Evolutionary conservation across 2,329 filamentous ascomycete species (phyloP).

Genomic region (Penicillium fuscoglaucum): DNA sequence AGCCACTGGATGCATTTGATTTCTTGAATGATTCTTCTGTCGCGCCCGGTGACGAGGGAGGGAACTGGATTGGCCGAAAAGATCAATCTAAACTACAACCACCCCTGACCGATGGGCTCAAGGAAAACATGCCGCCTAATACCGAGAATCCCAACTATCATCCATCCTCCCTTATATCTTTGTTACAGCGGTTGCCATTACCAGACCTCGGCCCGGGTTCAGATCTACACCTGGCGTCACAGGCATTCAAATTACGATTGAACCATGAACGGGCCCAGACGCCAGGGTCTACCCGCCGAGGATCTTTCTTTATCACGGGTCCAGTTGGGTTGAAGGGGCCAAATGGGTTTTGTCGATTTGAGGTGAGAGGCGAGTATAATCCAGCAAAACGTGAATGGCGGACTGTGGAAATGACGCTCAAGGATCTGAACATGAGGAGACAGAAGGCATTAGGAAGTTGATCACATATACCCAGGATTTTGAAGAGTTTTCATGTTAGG

Average conservation of each 20-base stretch:
- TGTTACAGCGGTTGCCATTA: conserved; percentile 36
- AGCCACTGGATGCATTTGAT: conserved; percentile 17
- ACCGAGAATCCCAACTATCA: conserved; percentile 20
- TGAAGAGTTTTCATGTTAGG: not conserved
- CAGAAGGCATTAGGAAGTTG: conserved; percentile 30
- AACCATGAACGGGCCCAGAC: conserved; percentile 25
- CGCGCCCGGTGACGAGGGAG: conserved; percentile 16
- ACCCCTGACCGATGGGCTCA: conserved; percentile 14
- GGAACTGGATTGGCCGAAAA: conserved; percentile 21
- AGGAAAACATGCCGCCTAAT: conserved; percentile 18
- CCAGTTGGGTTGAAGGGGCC: conserved; percentile 37
- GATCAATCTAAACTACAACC: conserved; percentile 21
- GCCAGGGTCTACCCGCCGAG: conserved; percentile 29
- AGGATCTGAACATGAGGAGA: conserved; percentile 31
- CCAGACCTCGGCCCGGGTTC: conserved; percentile 37
- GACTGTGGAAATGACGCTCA: conserved; percentile 33
- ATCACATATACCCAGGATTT: not conserved
- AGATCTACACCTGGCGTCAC: conserved; percentile 35
- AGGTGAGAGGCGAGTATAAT: conserved; percentile 41
- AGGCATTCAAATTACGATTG: conserved; percentile 35
- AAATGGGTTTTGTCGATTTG: conserved; percentile 37
- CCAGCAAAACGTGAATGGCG: conserved; percentile 33
- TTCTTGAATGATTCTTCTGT: conserved; percentile 13
- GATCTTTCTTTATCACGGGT: conserved; percentile 37
- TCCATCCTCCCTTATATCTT: conserved; percentile 34